Conservation (phyloP, 1,284 basidiomycete genomes). For the Leccinum pachyderme region DNA sequence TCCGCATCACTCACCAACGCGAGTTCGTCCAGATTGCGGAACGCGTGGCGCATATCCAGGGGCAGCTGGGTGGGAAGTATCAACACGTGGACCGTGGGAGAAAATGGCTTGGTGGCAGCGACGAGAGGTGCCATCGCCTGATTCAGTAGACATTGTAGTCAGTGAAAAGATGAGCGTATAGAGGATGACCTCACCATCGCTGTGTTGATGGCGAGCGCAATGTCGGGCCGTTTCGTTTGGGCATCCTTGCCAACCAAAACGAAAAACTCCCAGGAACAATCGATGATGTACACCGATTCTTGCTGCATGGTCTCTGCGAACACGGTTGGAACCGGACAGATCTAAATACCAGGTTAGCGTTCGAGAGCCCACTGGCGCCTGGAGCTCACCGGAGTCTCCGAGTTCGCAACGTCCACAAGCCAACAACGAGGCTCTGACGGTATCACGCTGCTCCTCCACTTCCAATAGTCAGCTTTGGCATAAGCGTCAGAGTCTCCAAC, state of each 20-base stretch:
- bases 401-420: slow-evolving; percentile 46
- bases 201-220: slow-evolving; percentile 55
- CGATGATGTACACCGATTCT: slow-evolving; percentile 57
- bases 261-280: slow-evolving; percentile 76
- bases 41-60: slow-evolving; percentile 59
- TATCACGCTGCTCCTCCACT: slow-evolving; percentile 51
- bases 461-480: slow-evolving; percentile 78
- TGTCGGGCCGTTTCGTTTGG: slow-evolving; percentile 55
- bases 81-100: slow-evolving; percentile 67
- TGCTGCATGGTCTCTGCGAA: slow-evolving; percentile 25
- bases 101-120: slow-evolving; percentile 56
- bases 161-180: slow-evolving; percentile 2
- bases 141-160: neutral
- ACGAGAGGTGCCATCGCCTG: slow-evolving; percentile 55
- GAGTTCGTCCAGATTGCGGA: slow-evolving; percentile 65
- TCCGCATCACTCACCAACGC: slow-evolving; percentile 45
- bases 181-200: slow-evolving; percentile 44
- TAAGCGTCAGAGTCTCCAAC: slow-evolving; percentile 64
- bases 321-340: slow-evolving; percentile 32
- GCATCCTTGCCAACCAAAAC: slow-evolving; percentile 69
- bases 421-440: slow-evolving; percentile 51
- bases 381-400: slow-evolving; percentile 38
- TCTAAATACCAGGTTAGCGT: slow-evolving; percentile 20
- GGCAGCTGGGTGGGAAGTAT: slow-evolving; percentile 71
- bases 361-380: neutral